phyloP scores from a whole-genome alignment of 1,284 basidiomycete genomes.

The Athelia sp. region DNA sequence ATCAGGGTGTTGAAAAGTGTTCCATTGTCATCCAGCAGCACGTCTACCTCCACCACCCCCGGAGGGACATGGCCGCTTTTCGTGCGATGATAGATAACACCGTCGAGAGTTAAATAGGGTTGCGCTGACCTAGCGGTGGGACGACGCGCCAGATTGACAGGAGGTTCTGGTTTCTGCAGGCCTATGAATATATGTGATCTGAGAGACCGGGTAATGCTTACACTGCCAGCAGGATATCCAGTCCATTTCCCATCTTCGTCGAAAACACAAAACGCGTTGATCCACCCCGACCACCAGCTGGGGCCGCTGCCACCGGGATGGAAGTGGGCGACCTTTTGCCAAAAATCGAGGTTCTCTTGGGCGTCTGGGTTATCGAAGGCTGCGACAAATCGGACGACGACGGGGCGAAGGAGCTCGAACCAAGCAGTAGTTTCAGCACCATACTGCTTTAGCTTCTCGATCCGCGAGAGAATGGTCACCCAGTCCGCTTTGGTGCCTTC shows the following conservation, averaged over 20 bases:
- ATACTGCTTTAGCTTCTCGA: slow-evolving; percentile 32
- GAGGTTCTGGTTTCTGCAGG: neutral
- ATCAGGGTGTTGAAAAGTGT: slow-evolving; percentile 25
- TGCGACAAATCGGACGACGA: slow-evolving; percentile 27
- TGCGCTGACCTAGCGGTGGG: neutral
- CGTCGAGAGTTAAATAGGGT: slow-evolving; percentile 26
- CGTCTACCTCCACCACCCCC: slow-evolving; percentile 31
- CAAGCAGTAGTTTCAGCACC: slow-evolving; percentile 28
- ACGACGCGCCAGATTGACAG: neutral
- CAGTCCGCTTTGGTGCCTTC: slow-evolving; percentile 32
- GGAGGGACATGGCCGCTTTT: slow-evolving; percentile 25
- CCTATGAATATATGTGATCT: neutral
- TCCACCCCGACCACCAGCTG: slow-evolving; percentile 25
- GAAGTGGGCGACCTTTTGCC: slow-evolving; percentile 21
- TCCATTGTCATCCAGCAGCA: slow-evolving; percentile 34
- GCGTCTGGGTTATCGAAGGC: slow-evolving; percentile 25
- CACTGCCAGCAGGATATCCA: slow-evolving; percentile 3
- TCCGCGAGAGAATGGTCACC: slow-evolving; percentile 21
- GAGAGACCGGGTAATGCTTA: neutral
- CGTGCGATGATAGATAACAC: slow-evolving; percentile 29
- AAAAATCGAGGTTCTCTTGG: slow-evolving; percentile 22
- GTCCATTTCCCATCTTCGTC: slow-evolving; percentile 20
- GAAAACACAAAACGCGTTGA: slow-evolving; percentile 35
- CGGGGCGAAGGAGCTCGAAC: slow-evolving; percentile 28
- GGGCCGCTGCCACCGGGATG: slow-evolving; percentile 14